phyloP scores from a whole-genome alignment of 768 basidiomycete species.

The Pisolithus orientalis region DNA sequence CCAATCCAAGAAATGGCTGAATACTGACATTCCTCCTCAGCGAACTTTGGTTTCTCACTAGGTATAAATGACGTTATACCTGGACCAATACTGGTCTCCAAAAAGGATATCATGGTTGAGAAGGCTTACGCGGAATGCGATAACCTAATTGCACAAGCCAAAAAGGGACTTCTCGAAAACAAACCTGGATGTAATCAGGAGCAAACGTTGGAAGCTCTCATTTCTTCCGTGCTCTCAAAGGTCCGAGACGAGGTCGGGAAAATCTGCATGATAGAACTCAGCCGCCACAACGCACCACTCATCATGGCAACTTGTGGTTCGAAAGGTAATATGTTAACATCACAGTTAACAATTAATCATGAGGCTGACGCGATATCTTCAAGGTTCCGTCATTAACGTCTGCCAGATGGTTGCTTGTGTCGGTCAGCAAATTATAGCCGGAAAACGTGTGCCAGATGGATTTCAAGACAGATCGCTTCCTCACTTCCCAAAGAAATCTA shows the following conservation, averaged over 20 bases:
- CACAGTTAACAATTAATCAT: not conserved
- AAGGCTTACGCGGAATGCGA: constrained; percentile 85
- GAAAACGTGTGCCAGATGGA: constrained; percentile 96
- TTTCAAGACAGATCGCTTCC: constrained; percentile 99
- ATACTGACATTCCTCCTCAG: constrained; percentile 38
- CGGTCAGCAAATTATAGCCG: constrained; percentile 97
- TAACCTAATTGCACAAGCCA: constrained; percentile 82
- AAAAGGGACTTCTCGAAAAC: constrained; percentile 88
- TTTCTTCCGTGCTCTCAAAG: constrained; percentile 88
- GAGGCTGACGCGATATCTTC: not conserved
- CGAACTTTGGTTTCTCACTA: constrained; percentile 94
- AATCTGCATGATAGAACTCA: constrained; percentile 98
- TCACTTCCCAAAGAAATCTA: constrained; percentile 95
- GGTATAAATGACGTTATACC: constrained; percentile 99
- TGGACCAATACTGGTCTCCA: constrained; percentile 68
- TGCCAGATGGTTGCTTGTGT: constrained; percentile 99
- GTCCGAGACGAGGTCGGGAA: constrained; percentile 96
- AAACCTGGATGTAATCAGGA: constrained; percentile 98
- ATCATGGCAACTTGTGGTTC: constrained; percentile 99
- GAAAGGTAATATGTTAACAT: constrained; percentile 63
- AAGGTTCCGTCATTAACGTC: constrained; percentile 97
- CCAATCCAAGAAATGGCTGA: not conserved
- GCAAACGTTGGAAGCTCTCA: constrained; percentile 93
- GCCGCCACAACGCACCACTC: constrained; percentile 90
- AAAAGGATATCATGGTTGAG: constrained; percentile 84